A percentile compares a stretch with the other conserved stretches of the same genome.
Conservation (phyloP, 2,329 filamentous ascomycete species). For the Huntiella decipiens region DNA sequence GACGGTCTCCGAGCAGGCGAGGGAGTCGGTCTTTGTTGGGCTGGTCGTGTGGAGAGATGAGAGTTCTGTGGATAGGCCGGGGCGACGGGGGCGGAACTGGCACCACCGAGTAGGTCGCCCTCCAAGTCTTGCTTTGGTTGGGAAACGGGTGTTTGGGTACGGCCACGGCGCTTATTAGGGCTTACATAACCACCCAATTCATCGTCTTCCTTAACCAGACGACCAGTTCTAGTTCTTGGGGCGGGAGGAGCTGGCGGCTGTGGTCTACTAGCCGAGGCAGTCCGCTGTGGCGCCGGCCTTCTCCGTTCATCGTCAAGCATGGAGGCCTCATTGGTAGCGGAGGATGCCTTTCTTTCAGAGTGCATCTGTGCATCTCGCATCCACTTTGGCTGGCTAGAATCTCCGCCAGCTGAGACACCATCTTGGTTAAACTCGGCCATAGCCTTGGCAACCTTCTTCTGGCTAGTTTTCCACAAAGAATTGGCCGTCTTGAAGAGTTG, state of each 20-base stretch:
- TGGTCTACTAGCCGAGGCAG: constrained; percentile 2
- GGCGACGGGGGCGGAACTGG: constrained; percentile 11
- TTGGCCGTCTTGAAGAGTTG: constrained; percentile 87
- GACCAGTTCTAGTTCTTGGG: constrained; percentile 38
- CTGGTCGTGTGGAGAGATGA: neutral
- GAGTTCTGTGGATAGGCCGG: constrained; percentile 20
- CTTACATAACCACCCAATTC: constrained; percentile 72
- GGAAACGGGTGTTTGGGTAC: constrained; percentile 29
- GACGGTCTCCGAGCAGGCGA: constrained; percentile 18
- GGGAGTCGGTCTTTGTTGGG: constrained; percentile 22
- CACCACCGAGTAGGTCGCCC: constrained; percentile 43
- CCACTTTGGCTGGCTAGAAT: constrained; percentile 78
- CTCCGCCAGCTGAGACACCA: constrained; percentile 23
- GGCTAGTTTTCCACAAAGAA: constrained; percentile 82
- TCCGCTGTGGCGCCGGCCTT: constrained; percentile 20
- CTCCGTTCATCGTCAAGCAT: constrained; percentile 53
- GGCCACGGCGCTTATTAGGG: constrained; percentile 60
- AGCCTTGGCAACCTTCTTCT: constrained; percentile 82
- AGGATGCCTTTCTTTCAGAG: constrained; percentile 14
- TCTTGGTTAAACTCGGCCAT: constrained; percentile 68
- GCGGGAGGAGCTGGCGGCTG: constrained; percentile 2
- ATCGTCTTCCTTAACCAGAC: constrained; percentile 61
- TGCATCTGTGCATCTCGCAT: constrained; percentile 57
- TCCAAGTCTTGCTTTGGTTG: constrained; percentile 25
- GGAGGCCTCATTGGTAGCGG: constrained; percentile 52